Percentiles rank a stretch among this genome's conserved stretches.
phyloP scores from a whole-genome alignment of 1,284 basidiomycete species.

The Naganishia sp. region DNA sequence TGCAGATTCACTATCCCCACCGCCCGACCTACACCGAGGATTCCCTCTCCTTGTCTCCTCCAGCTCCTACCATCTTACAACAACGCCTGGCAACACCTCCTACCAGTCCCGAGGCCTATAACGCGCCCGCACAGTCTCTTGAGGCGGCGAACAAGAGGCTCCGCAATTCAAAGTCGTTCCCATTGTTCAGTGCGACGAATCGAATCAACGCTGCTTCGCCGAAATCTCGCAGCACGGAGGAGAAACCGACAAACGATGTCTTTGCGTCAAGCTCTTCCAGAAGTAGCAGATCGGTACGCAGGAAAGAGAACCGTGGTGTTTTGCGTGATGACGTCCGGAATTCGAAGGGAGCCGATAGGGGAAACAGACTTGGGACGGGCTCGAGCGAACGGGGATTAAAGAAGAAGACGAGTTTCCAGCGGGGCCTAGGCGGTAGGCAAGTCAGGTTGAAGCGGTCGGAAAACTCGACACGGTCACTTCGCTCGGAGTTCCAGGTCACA shows the following conservation, averaged over 20 bases:
- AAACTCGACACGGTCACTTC: conserved; percentile 5
- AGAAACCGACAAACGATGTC: conserved; percentile 1
- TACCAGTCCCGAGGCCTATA: conserved; percentile 13
- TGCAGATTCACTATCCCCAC: conserved; percentile 20
- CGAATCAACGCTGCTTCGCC: background rate
- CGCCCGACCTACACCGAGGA: conserved; percentile 18
- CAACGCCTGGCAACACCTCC: conserved; percentile 22
- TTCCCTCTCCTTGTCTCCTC: conserved; percentile 23
- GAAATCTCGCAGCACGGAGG: background rate
- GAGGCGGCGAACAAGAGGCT: conserved; percentile 7
- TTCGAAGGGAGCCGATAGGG: background rate
- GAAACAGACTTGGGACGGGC: conserved; percentile 1
- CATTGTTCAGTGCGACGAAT: conserved; percentile 13
- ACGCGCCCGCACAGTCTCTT: background rate
- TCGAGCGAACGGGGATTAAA: conserved; percentile 11
- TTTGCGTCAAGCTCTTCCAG: background rate
- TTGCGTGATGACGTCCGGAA: conserved; percentile 1
- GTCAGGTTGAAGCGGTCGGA: conserved; percentile 3
- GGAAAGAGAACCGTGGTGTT: conserved; percentile 15
- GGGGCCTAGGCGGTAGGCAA: background rate
- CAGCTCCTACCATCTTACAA: conserved; percentile 14
- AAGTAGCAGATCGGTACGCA: conserved; percentile 1
- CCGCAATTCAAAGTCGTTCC: conserved; percentile 17
- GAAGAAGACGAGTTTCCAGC: conserved; percentile 21
- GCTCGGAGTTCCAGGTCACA: conserved; percentile 7